These are phyloP conservation scores for Epichloe festucae DNA, from an alignment of 2,329 filamentous ascomycete species.

Conservation along the genomic window DNA sequence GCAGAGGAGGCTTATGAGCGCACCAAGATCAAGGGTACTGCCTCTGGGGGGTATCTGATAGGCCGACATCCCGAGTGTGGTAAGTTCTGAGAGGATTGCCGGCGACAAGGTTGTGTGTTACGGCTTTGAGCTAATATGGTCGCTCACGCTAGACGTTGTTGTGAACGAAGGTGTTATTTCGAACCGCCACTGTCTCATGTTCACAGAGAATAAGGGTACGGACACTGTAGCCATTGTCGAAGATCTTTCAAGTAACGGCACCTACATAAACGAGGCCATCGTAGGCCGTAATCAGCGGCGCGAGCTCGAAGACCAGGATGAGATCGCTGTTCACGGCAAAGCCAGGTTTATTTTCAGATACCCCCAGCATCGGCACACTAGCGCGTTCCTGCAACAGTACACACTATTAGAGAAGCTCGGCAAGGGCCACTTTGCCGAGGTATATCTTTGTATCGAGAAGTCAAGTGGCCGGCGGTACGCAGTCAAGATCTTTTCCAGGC, in stretches of 20 bases:
- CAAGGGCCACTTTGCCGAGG: constrained; percentile 90
- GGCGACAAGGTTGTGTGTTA: neutral
- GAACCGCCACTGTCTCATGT: constrained; percentile 67
- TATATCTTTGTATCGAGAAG: constrained; percentile 84
- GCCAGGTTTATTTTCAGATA: constrained; percentile 88
- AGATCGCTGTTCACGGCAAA: constrained; percentile 75
- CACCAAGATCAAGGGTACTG: constrained; percentile 45
- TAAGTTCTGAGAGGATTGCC: constrained; percentile 31
- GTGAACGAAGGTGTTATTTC: constrained; percentile 72
- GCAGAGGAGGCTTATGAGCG: constrained; percentile 50
- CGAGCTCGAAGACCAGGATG: constrained; percentile 79
- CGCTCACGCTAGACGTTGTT: constrained; percentile 41
- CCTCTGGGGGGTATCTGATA: constrained; percentile 77
- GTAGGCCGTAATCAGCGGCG: constrained; percentile 86
- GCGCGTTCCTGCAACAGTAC: constrained; percentile 77
- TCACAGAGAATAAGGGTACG: constrained; percentile 44
- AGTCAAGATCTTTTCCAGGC: constrained; percentile 89
- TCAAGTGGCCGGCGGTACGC: constrained; percentile 70
- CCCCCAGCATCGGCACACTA: constrained; percentile 59
- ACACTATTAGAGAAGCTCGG: constrained; percentile 73
- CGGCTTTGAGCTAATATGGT: neutral
- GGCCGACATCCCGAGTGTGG: constrained; percentile 90
- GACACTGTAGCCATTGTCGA: constrained; percentile 66
- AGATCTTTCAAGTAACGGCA: constrained; percentile 91
- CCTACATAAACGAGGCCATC: constrained; percentile 84